Evolutionary conservation across 768 basidiomycete genomes (phyloP).

Genomic region (Leucocoprinus sp.): DNA sequence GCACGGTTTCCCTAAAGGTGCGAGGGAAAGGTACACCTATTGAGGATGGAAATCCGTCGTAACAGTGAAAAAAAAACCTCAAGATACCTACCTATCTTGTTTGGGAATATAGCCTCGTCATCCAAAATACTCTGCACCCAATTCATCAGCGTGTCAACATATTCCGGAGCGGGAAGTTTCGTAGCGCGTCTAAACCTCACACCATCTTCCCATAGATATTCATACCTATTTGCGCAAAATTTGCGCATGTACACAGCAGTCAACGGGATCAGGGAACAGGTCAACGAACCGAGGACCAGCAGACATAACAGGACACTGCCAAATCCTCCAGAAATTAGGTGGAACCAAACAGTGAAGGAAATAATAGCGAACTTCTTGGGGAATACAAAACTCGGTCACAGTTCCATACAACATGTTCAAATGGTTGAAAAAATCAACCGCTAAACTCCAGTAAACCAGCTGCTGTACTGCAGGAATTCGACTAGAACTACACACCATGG

Average conservation of each 20-base stretch:
- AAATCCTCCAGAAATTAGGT: background rate
- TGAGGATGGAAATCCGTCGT: too few relatives aligned
- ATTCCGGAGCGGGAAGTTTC: slow-evolving; percentile 92
- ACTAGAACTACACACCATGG: slow-evolving; percentile 55
- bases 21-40: slow-evolving; percentile 85
- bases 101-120: slow-evolving; percentile 88
- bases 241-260: background rate
- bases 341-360: slow-evolving; percentile 8
- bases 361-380: slow-evolving; percentile 62
- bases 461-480: background rate
- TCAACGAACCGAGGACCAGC: slow-evolving; percentile 77
- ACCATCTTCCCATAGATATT: slow-evolving; percentile 94
- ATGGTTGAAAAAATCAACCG: slow-evolving; percentile 99
- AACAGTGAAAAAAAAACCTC: background rate
- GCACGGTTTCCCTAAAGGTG: slow-evolving; percentile 84
- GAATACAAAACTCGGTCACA: slow-evolving; percentile 95
- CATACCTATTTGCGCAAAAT: slow-evolving; percentile 62
- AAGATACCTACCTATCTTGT: slow-evolving; percentile 69
- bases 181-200: slow-evolving; percentile 80
- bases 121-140: slow-evolving; percentile 93
- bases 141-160: slow-evolving; percentile 97
- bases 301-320: slow-evolving; percentile 91
- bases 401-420: slow-evolving; percentile 99
- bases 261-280: background rate
- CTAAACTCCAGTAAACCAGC: slow-evolving; percentile 30